Evolutionary conservation across 495 filamentous ascomycete species (phyloP), one percentile per base, ranked within the genome.

Genomic region (Podospora sp.): DNA sequence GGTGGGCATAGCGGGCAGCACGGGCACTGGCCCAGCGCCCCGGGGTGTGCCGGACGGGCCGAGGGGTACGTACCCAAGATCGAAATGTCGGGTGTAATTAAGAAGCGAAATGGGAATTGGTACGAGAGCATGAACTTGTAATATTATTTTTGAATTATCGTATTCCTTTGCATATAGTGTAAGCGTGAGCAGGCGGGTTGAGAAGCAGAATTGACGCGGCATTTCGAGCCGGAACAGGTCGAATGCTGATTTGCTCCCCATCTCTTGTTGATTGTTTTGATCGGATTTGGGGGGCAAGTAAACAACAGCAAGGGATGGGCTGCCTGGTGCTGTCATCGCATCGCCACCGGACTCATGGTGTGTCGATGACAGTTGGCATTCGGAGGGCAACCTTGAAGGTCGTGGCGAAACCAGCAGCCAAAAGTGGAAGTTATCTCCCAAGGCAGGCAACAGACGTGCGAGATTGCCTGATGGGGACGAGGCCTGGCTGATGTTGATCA

Each of bases 51-150:
- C 60, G 35, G 33, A 24, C 35, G 27, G 52, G 51, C 63, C 63
- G 29, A 56, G 62, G 52, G 61, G 49, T 52, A 52, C 24, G 24
- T 51, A 35, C 18, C 24, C 33, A n/a, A 24, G 33, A 27, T 35
- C 53, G 46, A 46, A 25, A 25, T 24, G 27, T 22, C 22, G 65
- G 65, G 63, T 50, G 60, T 63, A 20, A 29, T 46, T 27, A 25
- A 46, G 58, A 36, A 58, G n/a, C 12, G 20, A 40, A 27, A 52
- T 4, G 18, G n/a, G 22, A 25, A 35, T 50, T 22, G 60, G 2
- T 56, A 14, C 46, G 40, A 18, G 24, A 61, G 69, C 69, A 72
- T 72, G 63, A 72, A 72, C 16, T 66, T 61, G 69, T 51, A 69
- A 72, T 71, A 63, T 69, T 65, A 67, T 36, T 64, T 52, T 62